Base-by-base conservation (phyloP, 331 rosid genomes). In the Acacia concinna region DNA sequence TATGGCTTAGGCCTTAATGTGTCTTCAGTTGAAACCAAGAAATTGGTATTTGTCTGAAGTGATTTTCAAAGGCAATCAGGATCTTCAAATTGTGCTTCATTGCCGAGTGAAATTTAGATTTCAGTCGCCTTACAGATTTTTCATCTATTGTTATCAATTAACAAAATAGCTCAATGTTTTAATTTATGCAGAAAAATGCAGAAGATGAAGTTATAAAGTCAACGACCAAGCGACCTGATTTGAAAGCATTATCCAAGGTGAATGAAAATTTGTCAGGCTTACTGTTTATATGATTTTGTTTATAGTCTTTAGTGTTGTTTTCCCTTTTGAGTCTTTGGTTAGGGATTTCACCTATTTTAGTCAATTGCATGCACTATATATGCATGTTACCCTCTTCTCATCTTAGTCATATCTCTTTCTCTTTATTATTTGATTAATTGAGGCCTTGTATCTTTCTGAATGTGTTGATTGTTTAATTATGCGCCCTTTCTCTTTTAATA, bases 201-300 rank as follows among this genome's bases (percentile, higher is more conserved):
- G 62, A 34, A 4, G 31, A 20, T 13, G 83, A 75, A 69, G 89
- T 77, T n/a, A 51, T 31, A 34, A 90, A 93, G 86, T 38, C 0
- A 34, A 11, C 63, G 7, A 86, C 92, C 2, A 90, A 93, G 82
- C 89, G 98, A 64, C 99, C 97, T 51, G 99, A 96, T 90, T 80
- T 96, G 83, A 96, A 96, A 89, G 98, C 98, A 20, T 8, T 91
- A 71, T 65, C 94, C 11, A 87, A 91, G 97, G 98, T 81, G 88
- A 87, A 93, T 87, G 32, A 60, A 70, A 51, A 68, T 32, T 78
- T 17, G 17, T 30, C 0, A 10, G 15, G 60, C 62, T 70, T 30
- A 23, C 72, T 40, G 20, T 41, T 14, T 10, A 44, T 51, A 25
- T 31, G 69, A 80, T 83, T 28, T 28, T 41, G 44, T 40, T 32